Base-by-base conservation (phyloP, 208 protist species). In the Trypanosoma theileri region DNA sequence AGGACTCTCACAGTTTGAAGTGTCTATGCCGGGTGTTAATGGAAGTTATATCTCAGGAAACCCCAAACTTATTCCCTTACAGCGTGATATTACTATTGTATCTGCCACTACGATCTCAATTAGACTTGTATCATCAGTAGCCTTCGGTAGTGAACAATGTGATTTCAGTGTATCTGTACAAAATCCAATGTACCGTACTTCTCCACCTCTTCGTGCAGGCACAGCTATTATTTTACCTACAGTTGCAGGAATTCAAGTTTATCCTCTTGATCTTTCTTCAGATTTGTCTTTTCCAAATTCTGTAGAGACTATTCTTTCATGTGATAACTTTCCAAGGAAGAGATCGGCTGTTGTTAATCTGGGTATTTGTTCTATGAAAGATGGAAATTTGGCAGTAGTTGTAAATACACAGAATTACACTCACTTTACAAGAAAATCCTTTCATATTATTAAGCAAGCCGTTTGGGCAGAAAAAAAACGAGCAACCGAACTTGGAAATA, bases 131-230 rank as follows among this genome's bases (percentile, higher is more conserved):
- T 26, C 50, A 12, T 73, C 68, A 59, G 68, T 52, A 28, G 68
- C 68, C 0, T 65, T 73, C 31, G 68, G 68, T 66, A 59, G 68
- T 16, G 68, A 73, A 26, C 57, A 66, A 51, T 73, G 68, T 55
- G 51, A 66, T 19, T 59, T 73, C 26, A 48, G 11, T 40, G 26
- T 55, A 11, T 40, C 3, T 14, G 22, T 42, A 19, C 42, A 31
- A 19, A 66, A 57, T 51, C 52, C 52, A 19, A 40, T 4, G 40
- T 73, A 56, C 28, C 44, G 19, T 28, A 21, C 51, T 35, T 52
- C 42, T 31, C 48, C 44, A 7, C 24, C 19, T 8, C 3, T 73
- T 28, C 59, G 40, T 16, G 58, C 28, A 35, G 68, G 59, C 11
- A 61, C 48, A 17, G 31, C 51, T 24, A 8, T 59, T 41, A 59